A percentile compares a stretch with the other conserved stretches of the same genome.
These are phyloP conservation scores for Oryza coarctata DNA, from an alignment of 176 grass and related monocot species.

Conservation along the genomic window DNA sequence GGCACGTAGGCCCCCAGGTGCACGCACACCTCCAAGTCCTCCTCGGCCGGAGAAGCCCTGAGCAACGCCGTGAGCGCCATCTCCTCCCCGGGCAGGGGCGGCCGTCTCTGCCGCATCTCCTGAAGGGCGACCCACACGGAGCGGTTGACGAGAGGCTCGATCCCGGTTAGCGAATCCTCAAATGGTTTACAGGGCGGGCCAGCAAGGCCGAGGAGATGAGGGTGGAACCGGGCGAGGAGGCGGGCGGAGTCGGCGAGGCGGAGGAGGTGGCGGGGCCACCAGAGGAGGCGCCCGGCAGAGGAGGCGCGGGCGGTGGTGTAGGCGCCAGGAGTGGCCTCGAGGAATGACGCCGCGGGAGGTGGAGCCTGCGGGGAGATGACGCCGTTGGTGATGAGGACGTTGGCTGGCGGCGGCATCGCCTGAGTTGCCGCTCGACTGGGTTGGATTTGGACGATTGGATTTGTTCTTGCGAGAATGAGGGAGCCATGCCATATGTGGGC, in stretches of 20 bases:
- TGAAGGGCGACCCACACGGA: slow-evolving; percentile 43
- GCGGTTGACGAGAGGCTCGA: slow-evolving; percentile 34
- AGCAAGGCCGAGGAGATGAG: slow-evolving; percentile 49
- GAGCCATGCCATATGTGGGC: no score
- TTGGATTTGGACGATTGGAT: neutral
- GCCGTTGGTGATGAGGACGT: slow-evolving; percentile 63
- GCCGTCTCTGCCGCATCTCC: slow-evolving; percentile 31
- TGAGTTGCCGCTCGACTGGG: neutral
- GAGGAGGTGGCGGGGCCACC: slow-evolving; percentile 75
- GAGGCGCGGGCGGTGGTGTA: slow-evolving; percentile 75
- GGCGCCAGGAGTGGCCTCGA: slow-evolving; percentile 63
- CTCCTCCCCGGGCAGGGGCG: slow-evolving; percentile 6
- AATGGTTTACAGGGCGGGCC: neutral
- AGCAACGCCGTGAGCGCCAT: slow-evolving; percentile 67
- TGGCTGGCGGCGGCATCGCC: slow-evolving; percentile 3
- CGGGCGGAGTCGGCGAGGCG: slow-evolving; percentile 60
- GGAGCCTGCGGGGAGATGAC: slow-evolving; percentile 34
- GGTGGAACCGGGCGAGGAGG: slow-evolving; percentile 45
- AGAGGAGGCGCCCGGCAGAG: slow-evolving; percentile 49
- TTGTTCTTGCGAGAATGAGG: neutral
- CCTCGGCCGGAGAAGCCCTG: slow-evolving; percentile 12
- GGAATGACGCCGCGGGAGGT: slow-evolving; percentile 59
- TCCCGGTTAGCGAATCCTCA: neutral
- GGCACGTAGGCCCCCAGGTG: slow-evolving; percentile 61
- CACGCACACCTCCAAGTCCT: slow-evolving; percentile 51